Conservation (phyloP, 371 early-diverging fungal species). For the Mortierella sp. region DNA sequence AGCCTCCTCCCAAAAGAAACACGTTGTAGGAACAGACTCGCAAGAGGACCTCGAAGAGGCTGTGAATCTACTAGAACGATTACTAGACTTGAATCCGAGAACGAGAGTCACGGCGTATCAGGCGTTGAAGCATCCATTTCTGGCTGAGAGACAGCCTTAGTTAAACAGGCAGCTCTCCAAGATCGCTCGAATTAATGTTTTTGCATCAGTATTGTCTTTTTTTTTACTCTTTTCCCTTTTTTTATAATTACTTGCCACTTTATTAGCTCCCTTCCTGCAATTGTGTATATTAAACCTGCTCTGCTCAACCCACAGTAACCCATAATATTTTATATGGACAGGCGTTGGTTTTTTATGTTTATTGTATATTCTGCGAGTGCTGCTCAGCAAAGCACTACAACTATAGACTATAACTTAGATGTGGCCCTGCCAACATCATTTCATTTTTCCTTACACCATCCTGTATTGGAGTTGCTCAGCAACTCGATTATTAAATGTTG, state of each 20-base stretch:
- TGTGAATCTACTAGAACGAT: constrained; percentile 61
- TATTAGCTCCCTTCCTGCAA: too few species aligned
- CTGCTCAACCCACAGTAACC: too few species aligned
- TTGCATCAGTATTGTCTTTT: not conserved
- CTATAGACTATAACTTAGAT: not conserved
- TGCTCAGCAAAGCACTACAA: not conserved
- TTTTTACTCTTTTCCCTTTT: not conserved
- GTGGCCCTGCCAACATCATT: constrained; percentile 22
- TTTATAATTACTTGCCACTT: too few species aligned
- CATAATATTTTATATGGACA: not conserved
- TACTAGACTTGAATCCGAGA: constrained; percentile 62
- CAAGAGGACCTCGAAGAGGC: constrained; percentile 54
- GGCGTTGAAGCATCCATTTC: constrained; percentile 72
- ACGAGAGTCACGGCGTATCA: constrained; percentile 70
- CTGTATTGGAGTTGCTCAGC: not conserved
- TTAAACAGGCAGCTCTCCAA: not conserved
- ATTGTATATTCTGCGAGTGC: not conserved
- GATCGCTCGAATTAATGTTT: not conserved
- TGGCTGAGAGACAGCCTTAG: constrained; percentile 24
- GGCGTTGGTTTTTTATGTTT: not conserved
- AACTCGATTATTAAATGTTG: not conserved
- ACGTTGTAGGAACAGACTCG: constrained; percentile 26
- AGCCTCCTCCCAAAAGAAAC: not conserved
- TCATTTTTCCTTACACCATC: not conserved
- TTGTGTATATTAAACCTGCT: not conserved